A percentile compares a stretch with the other conserved stretches of the same genome.
Conservation (phyloP, 1,284 basidiomycete genomes). For the Leccinum pachyderme region DNA sequence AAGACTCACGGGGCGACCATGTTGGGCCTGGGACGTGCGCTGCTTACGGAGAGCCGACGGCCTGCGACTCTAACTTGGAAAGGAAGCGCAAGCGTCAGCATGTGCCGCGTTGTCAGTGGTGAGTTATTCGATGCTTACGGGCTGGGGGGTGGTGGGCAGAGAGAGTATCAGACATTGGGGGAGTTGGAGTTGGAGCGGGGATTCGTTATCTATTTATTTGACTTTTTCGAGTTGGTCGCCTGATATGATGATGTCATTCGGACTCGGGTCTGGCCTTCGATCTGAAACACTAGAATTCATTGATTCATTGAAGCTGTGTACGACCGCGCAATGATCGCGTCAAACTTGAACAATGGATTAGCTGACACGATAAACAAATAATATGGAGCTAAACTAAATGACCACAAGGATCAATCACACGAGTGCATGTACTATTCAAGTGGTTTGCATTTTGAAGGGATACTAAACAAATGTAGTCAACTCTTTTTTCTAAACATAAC, state of each 20-base stretch:
- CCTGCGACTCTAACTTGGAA: constrained; percentile 62
- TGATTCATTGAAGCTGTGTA: too few species aligned
- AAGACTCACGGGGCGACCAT: constrained; percentile 35
- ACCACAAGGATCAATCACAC: too few species aligned
- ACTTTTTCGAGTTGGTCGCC: background rate
- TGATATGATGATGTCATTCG: background rate
- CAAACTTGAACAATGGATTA: too few species aligned
- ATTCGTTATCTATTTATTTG: background rate
- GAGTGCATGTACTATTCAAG: too few species aligned
- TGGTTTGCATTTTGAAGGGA: background rate
- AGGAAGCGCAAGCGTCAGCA: background rate
- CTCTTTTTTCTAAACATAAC: background rate
- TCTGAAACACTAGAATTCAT: background rate
- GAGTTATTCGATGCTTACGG: constrained; percentile 13
- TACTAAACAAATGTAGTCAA: background rate
- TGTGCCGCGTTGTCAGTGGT: too few species aligned
- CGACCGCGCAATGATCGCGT: too few species aligned
- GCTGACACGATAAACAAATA: too few species aligned
- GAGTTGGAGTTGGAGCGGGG: background rate
- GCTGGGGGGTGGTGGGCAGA: constrained; percentile 27
- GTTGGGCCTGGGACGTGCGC: constrained; percentile 40
- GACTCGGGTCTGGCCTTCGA: background rate
- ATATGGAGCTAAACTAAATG: too few species aligned
- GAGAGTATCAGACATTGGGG: constrained; percentile 23
- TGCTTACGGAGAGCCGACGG: constrained; percentile 53